Base-by-base conservation (phyloP, 495 filamentous ascomycete genomes). In the Hypoxylon lienhwacheense region DNA sequence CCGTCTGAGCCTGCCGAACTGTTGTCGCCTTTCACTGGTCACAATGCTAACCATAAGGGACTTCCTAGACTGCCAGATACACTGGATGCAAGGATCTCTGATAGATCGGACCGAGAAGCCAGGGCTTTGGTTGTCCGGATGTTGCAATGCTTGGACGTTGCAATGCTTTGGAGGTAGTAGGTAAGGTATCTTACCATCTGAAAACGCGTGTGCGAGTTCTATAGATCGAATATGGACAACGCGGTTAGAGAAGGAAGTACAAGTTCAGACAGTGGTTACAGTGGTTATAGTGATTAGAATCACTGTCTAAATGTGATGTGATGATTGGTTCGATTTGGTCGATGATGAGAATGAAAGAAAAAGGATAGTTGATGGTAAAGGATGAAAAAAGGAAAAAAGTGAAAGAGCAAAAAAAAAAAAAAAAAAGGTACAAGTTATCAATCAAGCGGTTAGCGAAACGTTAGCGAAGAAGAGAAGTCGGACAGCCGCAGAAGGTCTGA, bases 81-180 rank as follows among this genome's bases (percentile, higher is more conserved):
- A 20, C 24, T 45, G 0, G 46, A 54, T 46, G 37, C 56, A 60
- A 50, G 56, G 56, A 50, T 60, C 33, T 46, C 45, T 60, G 56
- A 54, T 55, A 60, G 56, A 60, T 60, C 56, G 56, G 56, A 54
- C 56, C 56, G 56, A 60, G 56, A 46, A 60, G 56, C 56, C 56
- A 60, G 56, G 45, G 50, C 46, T 46, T 34, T 60, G 45, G 50
- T 8, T 53, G 50, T 40, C 31, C 40, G 19, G 8, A 46, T 46
- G 56, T 60, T 39, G 39, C 43, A 49, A 8, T 24, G 35, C 5
- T 44, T 42, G 31, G n/a, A n/a, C n/a, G n/a, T n/a, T n/a, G n/a
- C n/a, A n/a, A n/a, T n/a, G n/a, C n/a, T n/a, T n/a, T n/a, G n/a
- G n/a, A n/a, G n/a, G n/a, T n/a, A n/a, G n/a, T n/a, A n/a, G 17